Conservation (phyloP, 2,329 filamentous ascomycete genomes). For the Penicillium fuscoglaucum region DNA sequence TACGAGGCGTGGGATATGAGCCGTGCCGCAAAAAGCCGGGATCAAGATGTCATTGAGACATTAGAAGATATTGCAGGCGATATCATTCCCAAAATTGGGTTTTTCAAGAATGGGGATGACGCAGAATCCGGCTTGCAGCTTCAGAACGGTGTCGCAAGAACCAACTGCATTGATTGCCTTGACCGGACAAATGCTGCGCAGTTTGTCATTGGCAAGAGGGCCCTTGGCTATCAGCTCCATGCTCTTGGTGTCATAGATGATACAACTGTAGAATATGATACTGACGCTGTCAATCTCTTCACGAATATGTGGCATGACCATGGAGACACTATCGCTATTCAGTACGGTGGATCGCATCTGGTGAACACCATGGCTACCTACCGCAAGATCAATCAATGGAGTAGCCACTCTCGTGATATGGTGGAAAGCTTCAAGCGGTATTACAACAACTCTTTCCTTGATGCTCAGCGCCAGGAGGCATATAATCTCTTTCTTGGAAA, state of each 20-base stretch:
- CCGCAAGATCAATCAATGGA: constrained; percentile 98
- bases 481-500: constrained; percentile 98
- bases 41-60: constrained; percentile 91
- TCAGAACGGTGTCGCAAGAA: constrained; percentile 90
- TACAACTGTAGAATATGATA: constrained; percentile 84
- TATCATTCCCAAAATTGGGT: constrained; percentile 80
- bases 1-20: constrained; percentile 99
- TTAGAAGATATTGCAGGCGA: constrained; percentile 87
- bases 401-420: constrained; percentile 95
- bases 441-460: constrained; percentile 97
- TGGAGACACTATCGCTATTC: constrained; percentile 94
- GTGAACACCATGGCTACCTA: constrained; percentile 99
- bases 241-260: constrained; percentile 83
- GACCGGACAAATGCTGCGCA: constrained; percentile 97
- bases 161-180: constrained; percentile 97
- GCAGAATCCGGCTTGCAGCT: constrained; percentile 64
- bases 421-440: constrained; percentile 98
- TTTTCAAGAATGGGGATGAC: constrained; percentile 89
- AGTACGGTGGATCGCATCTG: constrained; percentile 94
- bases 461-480: constrained; percentile 95
- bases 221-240: constrained; percentile 86
- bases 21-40: constrained; percentile 84
- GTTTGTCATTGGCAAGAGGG: constrained; percentile 94
- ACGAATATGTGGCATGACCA: constrained; percentile 99
- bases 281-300: constrained; percentile 92